phyloP scores from a whole-genome alignment of 2,329 filamentous ascomycete genomes.

The Aspergillus ochraceoroseus region DNA sequence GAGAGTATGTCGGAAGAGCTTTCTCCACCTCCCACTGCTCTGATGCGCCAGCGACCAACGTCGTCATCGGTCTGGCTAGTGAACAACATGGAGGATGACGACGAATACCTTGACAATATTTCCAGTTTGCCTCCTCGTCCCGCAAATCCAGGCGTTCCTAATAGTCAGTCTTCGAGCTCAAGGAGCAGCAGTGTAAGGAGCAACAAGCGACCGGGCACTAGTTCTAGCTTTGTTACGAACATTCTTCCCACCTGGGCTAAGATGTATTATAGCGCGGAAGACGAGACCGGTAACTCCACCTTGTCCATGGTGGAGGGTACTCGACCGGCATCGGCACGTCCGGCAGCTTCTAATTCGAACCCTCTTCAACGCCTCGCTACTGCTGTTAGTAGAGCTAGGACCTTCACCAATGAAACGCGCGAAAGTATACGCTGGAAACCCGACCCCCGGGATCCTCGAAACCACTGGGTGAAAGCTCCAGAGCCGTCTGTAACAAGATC shows the following conservation, averaged over 20 bases:
- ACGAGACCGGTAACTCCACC: constrained; percentile 49
- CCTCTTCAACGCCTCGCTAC: constrained; percentile 31
- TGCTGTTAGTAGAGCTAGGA: constrained; percentile 30
- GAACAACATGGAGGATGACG: constrained; percentile 30
- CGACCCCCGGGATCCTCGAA: constrained; percentile 41
- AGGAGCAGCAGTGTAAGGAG: constrained; percentile 37
- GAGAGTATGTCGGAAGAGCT: constrained; percentile 24
- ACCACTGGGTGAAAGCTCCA: constrained; percentile 39
- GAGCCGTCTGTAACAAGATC: constrained; percentile 21
- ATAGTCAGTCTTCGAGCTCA: constrained; percentile 45
- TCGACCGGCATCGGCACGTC: constrained; percentile 29
- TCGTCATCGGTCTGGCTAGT: constrained; percentile 37
- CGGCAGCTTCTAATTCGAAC: constrained; percentile 31
- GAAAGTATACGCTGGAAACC: constrained; percentile 13
- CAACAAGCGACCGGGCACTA: constrained; percentile 40
- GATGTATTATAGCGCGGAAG: constrained; percentile 65
- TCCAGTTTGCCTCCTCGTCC: constrained; percentile 34
- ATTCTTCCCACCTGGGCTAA: constrained; percentile 49
- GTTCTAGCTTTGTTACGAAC: constrained; percentile 43
- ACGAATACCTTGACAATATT: constrained; percentile 37
- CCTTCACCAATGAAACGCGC: constrained; percentile 22
- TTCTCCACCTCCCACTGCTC: constrained; percentile 23
- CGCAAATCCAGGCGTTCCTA: constrained; percentile 30
- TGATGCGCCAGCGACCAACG: constrained; percentile 22
- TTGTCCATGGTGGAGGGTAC: constrained; percentile 40